Conservation (phyloP, 176 grass and related monocot genomes). For the Rhipidocladum racemiflorum region DNA sequence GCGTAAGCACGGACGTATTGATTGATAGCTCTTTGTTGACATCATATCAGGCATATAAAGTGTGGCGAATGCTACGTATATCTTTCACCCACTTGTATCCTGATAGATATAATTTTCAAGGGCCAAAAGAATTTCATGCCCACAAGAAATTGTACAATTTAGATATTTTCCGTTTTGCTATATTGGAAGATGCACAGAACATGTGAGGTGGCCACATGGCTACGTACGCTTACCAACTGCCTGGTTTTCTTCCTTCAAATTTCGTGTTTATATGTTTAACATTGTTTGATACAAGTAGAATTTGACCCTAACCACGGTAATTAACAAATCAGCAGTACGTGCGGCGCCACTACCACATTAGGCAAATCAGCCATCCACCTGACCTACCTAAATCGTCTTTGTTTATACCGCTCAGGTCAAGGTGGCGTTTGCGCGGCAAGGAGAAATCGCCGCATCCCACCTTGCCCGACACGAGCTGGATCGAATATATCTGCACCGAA, state of each 20-base stretch:
- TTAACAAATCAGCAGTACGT: background rate
- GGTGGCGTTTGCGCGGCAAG: background rate
- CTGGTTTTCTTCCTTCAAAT: background rate
- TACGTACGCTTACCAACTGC: background rate
- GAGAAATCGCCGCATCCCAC: conserved; percentile 6
- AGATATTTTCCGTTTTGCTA: background rate
- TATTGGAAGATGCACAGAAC: background rate
- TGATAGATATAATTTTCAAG: background rate
- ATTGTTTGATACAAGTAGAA: too few species aligned
- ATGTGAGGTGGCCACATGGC: background rate
- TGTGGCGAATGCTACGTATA: background rate
- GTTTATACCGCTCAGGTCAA: background rate
- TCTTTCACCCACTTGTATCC: background rate
- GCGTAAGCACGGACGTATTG: background rate
- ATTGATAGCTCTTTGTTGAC: background rate
- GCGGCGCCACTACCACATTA: background rate
- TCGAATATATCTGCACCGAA: conserved; percentile 15
- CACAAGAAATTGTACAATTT: background rate
- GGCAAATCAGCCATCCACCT: background rate
- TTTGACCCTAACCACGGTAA: background rate
- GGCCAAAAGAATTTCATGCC: background rate
- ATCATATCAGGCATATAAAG: background rate
- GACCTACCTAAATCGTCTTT: background rate
- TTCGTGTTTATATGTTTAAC: too few species aligned
- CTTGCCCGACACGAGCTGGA: background rate